A percentile compares a stretch with the other conserved stretches of the same genome.
Conservation (phyloP, 192 early-diverging fungal species). For the Entophlyctis luteolus region DNA sequence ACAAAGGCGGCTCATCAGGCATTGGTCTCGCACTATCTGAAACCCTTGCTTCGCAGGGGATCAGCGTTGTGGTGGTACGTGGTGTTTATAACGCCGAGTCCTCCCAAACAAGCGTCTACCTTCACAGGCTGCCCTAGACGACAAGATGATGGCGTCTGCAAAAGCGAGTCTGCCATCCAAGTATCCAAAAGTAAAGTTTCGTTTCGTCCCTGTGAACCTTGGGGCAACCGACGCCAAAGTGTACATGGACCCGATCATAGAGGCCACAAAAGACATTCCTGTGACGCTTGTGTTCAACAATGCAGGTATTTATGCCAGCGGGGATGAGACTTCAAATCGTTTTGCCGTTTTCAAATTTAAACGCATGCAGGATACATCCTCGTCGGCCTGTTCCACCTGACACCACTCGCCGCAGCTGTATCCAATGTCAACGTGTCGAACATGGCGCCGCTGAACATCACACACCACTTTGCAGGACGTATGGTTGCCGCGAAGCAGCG, state of each 20-base stretch:
- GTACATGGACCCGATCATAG: conserved; percentile 42
- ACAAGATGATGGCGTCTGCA: conserved; percentile 31
- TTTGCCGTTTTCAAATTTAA: neutral
- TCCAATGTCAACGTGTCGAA: conserved; percentile 57
- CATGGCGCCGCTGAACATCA: conserved; percentile 42
- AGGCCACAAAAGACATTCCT: conserved; percentile 45
- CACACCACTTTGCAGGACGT: conserved; percentile 50
- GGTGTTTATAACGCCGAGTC: neutral
- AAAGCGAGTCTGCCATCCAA: conserved; percentile 32
- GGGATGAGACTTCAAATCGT: neutral
- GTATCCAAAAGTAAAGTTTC: conserved; percentile 45
- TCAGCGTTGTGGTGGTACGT: conserved; percentile 53
- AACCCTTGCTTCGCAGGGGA: conserved; percentile 47
- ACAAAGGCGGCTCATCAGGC: conserved; percentile 47
- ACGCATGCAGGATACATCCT: conserved; percentile 45
- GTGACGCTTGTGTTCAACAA: conserved; percentile 54
- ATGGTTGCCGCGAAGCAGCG: conserved; percentile 28
- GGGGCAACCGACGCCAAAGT: conserved; percentile 25
- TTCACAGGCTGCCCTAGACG: conserved; percentile 44
- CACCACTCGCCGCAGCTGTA: conserved; percentile 32
- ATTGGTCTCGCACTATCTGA: conserved; percentile 56
- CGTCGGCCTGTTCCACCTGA: conserved; percentile 48
- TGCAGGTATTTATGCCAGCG: conserved; percentile 32
- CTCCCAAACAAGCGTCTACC: neutral
- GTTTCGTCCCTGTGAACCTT: conserved; percentile 51